A percentile compares a stretch with the other conserved stretches of the same genome.
Evolutionary conservation across 257 asterid genomes (phyloP).

Genomic region (Solanum microdontum): DNA sequence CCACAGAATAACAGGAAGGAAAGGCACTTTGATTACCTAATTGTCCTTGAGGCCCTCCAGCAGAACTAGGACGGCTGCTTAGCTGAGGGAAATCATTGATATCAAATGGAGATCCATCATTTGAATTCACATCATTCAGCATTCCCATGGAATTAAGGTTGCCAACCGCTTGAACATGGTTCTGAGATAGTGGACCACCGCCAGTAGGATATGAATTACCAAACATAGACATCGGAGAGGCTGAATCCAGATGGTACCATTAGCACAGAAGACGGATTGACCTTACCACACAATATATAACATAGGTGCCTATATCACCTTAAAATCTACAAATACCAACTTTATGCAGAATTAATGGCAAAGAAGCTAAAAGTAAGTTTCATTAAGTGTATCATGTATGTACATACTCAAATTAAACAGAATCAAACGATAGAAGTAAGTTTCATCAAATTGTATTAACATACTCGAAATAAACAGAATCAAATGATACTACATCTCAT

Average conservation of each 20-base stretch:
- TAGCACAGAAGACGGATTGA: not conserved
- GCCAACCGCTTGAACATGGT: slow-evolving; percentile 68
- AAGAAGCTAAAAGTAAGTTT: not conserved
- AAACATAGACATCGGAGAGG: slow-evolving; percentile 89
- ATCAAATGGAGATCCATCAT: slow-evolving; percentile 87
- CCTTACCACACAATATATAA: not conserved
- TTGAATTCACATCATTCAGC: slow-evolving; percentile 74
- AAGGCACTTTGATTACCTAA: slow-evolving; percentile 39
- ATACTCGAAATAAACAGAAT: not conserved
- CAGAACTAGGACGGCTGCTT: slow-evolving; percentile 84
- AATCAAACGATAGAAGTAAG: not conserved
- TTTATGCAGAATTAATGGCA: not conserved
- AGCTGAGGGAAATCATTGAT: slow-evolving; percentile 95
- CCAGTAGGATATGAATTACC: slow-evolving; percentile 68
- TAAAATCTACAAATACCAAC: not conserved
- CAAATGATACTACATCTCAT: not conserved
- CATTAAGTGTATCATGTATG: not conserved
- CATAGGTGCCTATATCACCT: not conserved
- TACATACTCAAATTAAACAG: not conserved
- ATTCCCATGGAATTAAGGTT: slow-evolving; percentile 63
- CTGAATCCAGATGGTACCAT: slow-evolving; percentile 40
- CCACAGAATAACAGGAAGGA: not conserved
- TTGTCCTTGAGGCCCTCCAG: slow-evolving; percentile 98
- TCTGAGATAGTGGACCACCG: slow-evolving; percentile 87
- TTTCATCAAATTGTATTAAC: not conserved